Evolutionary conservation across 139 green algal genomes (phyloP), one percentile per base, ranked within the genome.

Genomic region (Tetradesmus lagerheimii): DNA sequence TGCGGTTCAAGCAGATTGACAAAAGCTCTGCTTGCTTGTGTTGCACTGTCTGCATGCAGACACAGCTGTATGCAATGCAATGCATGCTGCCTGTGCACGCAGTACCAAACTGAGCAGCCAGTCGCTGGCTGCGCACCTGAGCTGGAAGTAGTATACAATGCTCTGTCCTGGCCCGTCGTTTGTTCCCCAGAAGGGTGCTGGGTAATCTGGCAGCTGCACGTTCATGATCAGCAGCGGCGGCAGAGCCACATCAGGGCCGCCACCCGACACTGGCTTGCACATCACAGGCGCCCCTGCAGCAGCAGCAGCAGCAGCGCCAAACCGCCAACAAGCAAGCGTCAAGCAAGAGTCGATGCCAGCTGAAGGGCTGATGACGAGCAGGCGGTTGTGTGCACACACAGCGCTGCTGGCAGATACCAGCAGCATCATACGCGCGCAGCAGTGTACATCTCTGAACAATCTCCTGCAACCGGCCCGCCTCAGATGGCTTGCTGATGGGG

Each of bases 151-250:
- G 80, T 94, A 97, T 1, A 98, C 93, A 47, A 98, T 93, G 90
- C 89, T 95, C 64, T 95, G 87, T 16, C 94, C 94, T 4, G 89
- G 83, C 0, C 96, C 95, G 35, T 98, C 96, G 34, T 88, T 90
- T 15, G 89, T 31, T 43, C 78, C 75, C 18, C 95, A 95, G 87
- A 98, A 98, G 14, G 94, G 75, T 0, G 96, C 93, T 89, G 92
- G 53, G 90, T 98, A 98, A 1, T 87, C 92, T 9, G 97, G 97
- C 78, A 99, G 83, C 91, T 98, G 96, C 34, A 99, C 82, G 88
- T 97, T 98, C 94, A 99, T 88, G 76, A 99, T 91, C 1, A 99
- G 91, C 80, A 98, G 87, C 1, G 93, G 94, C 25, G 96, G 97
- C 43, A 98, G 91, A 8, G 83, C 75, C 43, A 94, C 86, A 4